Evolutionary conservation across 2,329 filamentous ascomycete species (phyloP).

Genomic region (Nemania serpens): DNA sequence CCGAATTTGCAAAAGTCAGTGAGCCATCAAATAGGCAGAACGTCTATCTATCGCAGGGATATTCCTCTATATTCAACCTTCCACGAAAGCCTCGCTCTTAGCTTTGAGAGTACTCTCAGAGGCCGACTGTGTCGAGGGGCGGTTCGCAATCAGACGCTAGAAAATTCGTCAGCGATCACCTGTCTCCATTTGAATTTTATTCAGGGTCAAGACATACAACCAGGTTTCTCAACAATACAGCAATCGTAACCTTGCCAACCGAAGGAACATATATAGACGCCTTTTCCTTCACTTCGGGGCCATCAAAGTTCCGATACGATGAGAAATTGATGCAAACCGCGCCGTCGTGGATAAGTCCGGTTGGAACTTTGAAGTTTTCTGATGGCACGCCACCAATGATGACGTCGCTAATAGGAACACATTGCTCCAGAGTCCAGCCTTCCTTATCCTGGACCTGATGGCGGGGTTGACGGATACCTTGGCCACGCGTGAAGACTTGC

Average conservation of each 20-base stretch:
- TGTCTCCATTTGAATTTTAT: neutral
- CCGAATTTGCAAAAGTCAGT: neutral
- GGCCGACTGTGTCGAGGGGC: conserved; percentile 43
- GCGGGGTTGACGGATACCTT: conserved; percentile 80
- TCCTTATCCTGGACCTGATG: conserved; percentile 88
- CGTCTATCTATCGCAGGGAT: neutral
- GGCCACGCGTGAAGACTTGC: conserved; percentile 88
- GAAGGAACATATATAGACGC: conserved; percentile 96
- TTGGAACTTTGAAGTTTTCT: conserved; percentile 87
- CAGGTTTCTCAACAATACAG: conserved; percentile 85
- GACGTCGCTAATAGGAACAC: conserved; percentile 86
- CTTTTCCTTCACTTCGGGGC: conserved; percentile 86
- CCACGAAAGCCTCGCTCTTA: conserved; percentile 41
- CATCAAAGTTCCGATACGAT: conserved; percentile 90
- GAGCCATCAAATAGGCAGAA: neutral
- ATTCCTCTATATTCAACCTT: conserved; percentile 30
- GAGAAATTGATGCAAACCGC: conserved; percentile 99
- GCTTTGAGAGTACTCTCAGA: conserved; percentile 40
- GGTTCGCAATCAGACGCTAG: conserved; percentile 59
- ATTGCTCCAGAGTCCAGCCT: conserved; percentile 78
- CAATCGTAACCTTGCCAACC: conserved; percentile 97
- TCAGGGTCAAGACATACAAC: conserved; percentile 63
- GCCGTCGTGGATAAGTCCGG: conserved; percentile 80
- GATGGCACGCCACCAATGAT: conserved; percentile 91
- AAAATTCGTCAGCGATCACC: conserved; percentile 32